Percentiles rank a stretch among this genome's conserved stretches.
Conservation (phyloP, 768 basidiomycete genomes). For the Candolleomyces eurysporus region DNA sequence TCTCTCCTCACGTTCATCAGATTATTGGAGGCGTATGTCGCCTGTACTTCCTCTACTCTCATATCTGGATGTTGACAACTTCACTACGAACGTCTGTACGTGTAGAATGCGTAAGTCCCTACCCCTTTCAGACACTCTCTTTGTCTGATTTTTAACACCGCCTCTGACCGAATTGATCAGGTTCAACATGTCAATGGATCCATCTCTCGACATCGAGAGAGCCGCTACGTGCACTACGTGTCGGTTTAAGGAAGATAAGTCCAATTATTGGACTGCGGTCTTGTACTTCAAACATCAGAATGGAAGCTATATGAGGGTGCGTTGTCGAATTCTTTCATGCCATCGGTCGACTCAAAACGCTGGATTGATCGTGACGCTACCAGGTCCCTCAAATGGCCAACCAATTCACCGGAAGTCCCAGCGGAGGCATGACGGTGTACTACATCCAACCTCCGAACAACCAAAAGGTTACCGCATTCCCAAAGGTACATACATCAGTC, state of each 20-base stretch:
- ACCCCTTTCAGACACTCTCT: not conserved
- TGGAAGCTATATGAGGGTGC: constrained; percentile 2
- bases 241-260: constrained; percentile 1
- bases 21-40: not conserved
- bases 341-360: too few relatives aligned
- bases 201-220: not conserved
- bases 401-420: constrained; percentile 5
- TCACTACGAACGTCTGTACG: not conserved
- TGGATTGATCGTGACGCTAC: too few relatives aligned
- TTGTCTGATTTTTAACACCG: too few relatives aligned
- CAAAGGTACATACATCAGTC: not conserved
- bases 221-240: constrained; percentile 4
- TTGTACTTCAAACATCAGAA: constrained; percentile 7
- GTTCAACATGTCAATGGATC: constrained; percentile 4
- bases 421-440: constrained; percentile 8
- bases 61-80: not conserved
- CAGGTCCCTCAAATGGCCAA: constrained; percentile 6
- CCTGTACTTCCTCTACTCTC: not conserved
- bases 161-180: not conserved
- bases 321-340: not conserved
- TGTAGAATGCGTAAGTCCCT: not conserved
- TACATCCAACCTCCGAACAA: constrained; percentile 7
- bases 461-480: constrained; percentile 4
- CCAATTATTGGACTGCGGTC: constrained; percentile 8
- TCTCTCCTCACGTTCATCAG: not conserved